Evolutionary conservation across 169 alveolate genomes (phyloP).

Genomic region (Cystoisospora suis): DNA sequence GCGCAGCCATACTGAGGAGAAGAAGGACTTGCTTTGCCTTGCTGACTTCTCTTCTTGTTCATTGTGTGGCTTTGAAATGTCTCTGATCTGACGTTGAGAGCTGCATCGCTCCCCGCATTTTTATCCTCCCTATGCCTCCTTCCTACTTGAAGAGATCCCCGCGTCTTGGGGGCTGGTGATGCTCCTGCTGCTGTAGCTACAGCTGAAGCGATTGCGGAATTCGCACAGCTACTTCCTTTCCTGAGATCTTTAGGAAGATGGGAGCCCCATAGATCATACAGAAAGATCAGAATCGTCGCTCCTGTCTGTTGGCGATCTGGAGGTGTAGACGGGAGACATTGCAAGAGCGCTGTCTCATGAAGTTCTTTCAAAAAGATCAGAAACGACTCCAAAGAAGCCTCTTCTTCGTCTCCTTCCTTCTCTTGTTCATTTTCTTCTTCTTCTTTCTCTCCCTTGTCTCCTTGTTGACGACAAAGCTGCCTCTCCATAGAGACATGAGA

Average conservation of each 20-base stretch:
- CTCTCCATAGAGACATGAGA: no score
- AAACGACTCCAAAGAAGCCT: background rate
- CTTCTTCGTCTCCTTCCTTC: background rate
- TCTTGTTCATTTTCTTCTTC: no score
- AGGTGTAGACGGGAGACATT: background rate
- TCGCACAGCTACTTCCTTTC: slow-evolving; percentile 30
- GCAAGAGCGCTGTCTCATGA: slow-evolving; percentile 1
- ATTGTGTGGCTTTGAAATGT: background rate
- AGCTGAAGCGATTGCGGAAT: background rate
- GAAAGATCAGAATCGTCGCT: background rate
- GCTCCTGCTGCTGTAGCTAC: background rate
- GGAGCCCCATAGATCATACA: slow-evolving; percentile 12
- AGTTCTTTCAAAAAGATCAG: background rate
- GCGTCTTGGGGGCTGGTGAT: background rate
- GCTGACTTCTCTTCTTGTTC: no score
- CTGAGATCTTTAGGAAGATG: slow-evolving; percentile 20
- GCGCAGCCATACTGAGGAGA: slow-evolving; percentile 13
- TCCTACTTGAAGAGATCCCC: background rate
- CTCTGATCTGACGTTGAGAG: background rate
- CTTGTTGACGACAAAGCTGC: background rate
- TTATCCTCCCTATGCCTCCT: background rate
- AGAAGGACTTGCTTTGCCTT: background rate
- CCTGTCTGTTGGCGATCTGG: slow-evolving; percentile 18
- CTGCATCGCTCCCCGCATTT: background rate
- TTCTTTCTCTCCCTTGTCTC: background rate